Base-by-base conservation (phyloP, 192 early-diverging fungal species). In the Coemansia nantahalensis region DNA sequence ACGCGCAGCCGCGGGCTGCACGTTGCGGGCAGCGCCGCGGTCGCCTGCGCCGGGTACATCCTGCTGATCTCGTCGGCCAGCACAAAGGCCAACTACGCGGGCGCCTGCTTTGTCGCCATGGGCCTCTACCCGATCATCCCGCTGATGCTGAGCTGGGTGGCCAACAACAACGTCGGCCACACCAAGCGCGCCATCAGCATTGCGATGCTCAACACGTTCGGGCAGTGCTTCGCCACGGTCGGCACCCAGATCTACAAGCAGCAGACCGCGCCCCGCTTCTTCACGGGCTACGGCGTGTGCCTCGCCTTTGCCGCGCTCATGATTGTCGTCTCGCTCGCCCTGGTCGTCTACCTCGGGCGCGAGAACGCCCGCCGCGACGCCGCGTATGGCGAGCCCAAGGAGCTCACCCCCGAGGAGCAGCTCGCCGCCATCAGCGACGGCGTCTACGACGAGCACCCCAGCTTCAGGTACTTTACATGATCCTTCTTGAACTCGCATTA, bases 151-250 rank as follows among this genome's bases (percentile, higher is more conserved):
- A 77, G 72, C 32, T 86, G 84, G 84, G 77, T 84, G 15, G 78
- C 84, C 23, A 87, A 77, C 66, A 87, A 85, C 47, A 59, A 71
- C 36, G 83, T 84, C 34, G 86, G 86, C 8, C 80, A 86, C 41
- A 87, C 82, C 11, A 90, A 90, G 68, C 73, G 84, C 17, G 86
- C 79, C n/a, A 68, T 84, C 50, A 83, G 84, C 11, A 70, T 79
- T 10, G 87, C 86, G 39, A 73, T 84, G 44, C 73, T 85, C 35
- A 83, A 86, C 46, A 79, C 78, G 2, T 79, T 84, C 51, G 87
- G 83, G 30, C 88, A 91, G 59, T 69, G 85, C 51, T 85, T 86
- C 65, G 89, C 86, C 26, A 80, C 82, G 13, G 79, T 91, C 24
- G 85, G 81, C 38, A 84, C 84, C 1, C 87, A 89, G 40, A 83